Percentiles rank a stretch among this genome's conserved stretches.
phyloP scores from a whole-genome alignment of 495 filamentous ascomycete species.

The Acidomyces sp. region DNA sequence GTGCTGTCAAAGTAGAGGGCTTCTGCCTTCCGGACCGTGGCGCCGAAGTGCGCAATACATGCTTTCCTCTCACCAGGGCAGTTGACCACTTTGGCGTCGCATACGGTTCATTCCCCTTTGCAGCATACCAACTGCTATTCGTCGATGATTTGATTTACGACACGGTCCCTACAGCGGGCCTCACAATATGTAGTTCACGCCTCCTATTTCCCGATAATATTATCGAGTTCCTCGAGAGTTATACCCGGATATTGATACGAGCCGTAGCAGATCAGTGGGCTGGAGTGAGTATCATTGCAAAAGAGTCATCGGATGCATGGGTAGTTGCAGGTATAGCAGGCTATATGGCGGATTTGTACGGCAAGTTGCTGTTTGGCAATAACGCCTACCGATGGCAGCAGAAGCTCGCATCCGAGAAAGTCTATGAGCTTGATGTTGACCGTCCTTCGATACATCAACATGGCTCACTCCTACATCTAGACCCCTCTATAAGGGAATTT shows the following conservation, averaged over 20 bases:
- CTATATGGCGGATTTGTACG: constrained; percentile 85
- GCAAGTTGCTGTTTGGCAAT: constrained; percentile 78
- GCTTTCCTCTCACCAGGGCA: constrained; percentile 59
- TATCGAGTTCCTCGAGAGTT: constrained; percentile 66
- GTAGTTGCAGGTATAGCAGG: constrained; percentile 80
- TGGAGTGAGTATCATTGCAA: constrained; percentile 75
- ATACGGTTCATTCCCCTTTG: constrained; percentile 76
- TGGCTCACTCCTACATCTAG: constrained; percentile 64
- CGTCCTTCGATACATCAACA: constrained; percentile 73
- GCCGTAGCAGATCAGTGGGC: constrained; percentile 87
- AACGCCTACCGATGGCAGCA: constrained; percentile 89
- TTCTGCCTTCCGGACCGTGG: constrained; percentile 77
- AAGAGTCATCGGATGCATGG: constrained; percentile 72
- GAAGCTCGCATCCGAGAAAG: constrained; percentile 67
- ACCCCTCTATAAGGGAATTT: constrained; percentile 72
- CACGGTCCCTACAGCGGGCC: constrained; percentile 58
- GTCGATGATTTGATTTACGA: constrained; percentile 73
- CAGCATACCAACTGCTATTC: constrained; percentile 81
- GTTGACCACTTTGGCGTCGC: constrained; percentile 76
- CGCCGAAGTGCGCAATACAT: constrained; percentile 72
- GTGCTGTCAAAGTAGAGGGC: constrained; percentile 70
- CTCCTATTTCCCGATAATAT: constrained; percentile 72
- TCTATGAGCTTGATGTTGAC: constrained; percentile 67
- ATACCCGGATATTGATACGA: constrained; percentile 64
- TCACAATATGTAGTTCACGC: constrained; percentile 76